These are phyloP conservation scores for Papiliotrema laurentii DNA, from an alignment of 1,284 basidiomycete genomes.

Conservation along the genomic window DNA sequence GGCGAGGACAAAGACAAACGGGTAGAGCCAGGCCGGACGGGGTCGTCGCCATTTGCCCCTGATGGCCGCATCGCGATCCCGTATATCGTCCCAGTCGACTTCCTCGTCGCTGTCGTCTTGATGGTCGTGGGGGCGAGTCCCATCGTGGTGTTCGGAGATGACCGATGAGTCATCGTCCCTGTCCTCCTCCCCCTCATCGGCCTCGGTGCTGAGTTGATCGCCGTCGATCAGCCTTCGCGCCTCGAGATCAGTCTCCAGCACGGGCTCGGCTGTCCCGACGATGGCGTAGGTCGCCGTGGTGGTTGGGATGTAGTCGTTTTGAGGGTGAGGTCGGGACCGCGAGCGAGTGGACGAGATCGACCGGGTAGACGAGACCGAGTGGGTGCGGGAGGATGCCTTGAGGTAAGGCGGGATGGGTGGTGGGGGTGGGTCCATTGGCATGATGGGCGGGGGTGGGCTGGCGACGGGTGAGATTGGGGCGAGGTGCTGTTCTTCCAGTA, in stretches of 20 bases:
- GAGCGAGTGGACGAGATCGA: background rate
- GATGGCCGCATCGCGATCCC: slow-evolving; percentile 26
- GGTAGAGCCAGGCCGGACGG: slow-evolving; percentile 37
- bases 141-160: no score
- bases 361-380: background rate
- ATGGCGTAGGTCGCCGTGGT: background rate
- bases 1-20: slow-evolving; percentile 35
- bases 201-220: no score
- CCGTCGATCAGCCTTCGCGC: background rate
- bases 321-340: slow-evolving; percentile 2
- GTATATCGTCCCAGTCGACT: slow-evolving; percentile 24
- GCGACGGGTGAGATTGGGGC: no score
- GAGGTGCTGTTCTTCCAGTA: no score
- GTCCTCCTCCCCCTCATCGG: no score
- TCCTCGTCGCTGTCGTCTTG: slow-evolving; percentile 3
- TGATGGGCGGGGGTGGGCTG: no score
- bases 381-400: background rate
- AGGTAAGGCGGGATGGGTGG: background rate
- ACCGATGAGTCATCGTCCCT: background rate
- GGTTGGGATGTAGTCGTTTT: background rate
- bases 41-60: slow-evolving; percentile 39
- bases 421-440: no score
- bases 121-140: no score
- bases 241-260: background rate
- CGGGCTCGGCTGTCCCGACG: background rate